Percentiles rank a stretch among this genome's conserved stretches.
Conservation (phyloP, 768 basidiomycete species). For the Paxillus involutus region DNA sequence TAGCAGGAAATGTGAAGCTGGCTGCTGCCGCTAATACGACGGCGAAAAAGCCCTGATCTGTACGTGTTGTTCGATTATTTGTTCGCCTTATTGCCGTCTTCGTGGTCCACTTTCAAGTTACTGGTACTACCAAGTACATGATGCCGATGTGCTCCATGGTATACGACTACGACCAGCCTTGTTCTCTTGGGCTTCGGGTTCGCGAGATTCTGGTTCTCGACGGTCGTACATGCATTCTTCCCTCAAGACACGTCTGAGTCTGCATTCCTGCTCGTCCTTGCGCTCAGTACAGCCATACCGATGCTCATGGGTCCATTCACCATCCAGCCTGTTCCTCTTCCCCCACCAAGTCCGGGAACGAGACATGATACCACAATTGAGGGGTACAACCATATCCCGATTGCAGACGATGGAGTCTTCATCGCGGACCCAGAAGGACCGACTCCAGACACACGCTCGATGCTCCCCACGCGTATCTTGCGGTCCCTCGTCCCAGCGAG, state of each 20-base stretch:
- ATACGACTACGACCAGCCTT: constrained; percentile 75
- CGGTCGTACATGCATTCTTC: constrained; percentile 67
- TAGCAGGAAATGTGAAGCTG: constrained; percentile 76
- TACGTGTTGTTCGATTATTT: constrained; percentile 34
- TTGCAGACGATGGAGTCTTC: constrained; percentile 22
- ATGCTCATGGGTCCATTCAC: constrained; percentile 76
- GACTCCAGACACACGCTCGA: background rate
- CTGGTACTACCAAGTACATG: background rate
- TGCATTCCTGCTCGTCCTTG: constrained; percentile 71
- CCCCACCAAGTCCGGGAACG: constrained; percentile 28
- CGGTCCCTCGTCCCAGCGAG: no score
- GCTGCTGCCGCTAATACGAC: no score
- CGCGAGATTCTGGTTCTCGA: constrained; percentile 87
- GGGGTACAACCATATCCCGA: constrained; percentile 17
- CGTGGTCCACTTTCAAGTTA: background rate
- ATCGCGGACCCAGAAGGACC: constrained; percentile 23
- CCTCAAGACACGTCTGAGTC: constrained; percentile 78
- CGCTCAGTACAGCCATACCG: constrained; percentile 74
- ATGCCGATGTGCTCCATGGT: constrained; percentile 35
- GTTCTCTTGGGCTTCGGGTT: constrained; percentile 91
- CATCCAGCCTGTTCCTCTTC: constrained; percentile 65
- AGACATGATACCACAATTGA: constrained; percentile 8
- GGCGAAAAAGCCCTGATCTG: constrained; percentile 82
- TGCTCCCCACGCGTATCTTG: constrained; percentile 4
- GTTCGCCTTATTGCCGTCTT: background rate